These are phyloP conservation scores for Linderniella brevidens DNA, from an alignment of 257 asterid species.

Conservation along the genomic window DNA sequence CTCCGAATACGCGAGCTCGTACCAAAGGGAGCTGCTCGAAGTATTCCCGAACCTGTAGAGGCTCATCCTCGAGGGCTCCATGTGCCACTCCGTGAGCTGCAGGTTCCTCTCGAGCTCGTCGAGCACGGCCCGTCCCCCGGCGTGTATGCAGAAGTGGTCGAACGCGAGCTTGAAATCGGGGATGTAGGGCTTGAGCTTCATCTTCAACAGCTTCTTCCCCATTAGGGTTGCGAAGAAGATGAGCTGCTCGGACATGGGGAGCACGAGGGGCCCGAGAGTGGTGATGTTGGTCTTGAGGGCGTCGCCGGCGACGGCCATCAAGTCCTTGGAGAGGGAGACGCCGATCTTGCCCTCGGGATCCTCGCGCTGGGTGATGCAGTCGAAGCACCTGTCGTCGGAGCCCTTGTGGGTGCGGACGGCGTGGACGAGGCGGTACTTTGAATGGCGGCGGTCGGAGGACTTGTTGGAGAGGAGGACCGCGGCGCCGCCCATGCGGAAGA, in stretches of 20 bases:
- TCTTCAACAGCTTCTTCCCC: constrained; percentile 12
- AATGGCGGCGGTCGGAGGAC: constrained; percentile 7
- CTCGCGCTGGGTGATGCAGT: constrained; percentile 16
- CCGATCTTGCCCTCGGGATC: constrained; percentile 19
- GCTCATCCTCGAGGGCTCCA: constrained; percentile 25
- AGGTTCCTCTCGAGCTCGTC: constrained; percentile 19
- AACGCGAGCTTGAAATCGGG: constrained; percentile 20
- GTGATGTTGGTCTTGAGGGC: constrained; percentile 19
- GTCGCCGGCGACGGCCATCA: constrained; percentile 22
- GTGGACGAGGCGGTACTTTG: constrained; percentile 18
- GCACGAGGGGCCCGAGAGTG: constrained; percentile 11
- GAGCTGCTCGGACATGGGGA: constrained; percentile 13
- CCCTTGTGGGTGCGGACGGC: constrained; percentile 21
- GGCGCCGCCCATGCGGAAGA: constrained; percentile 20
- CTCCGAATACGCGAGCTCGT: constrained; percentile 16
- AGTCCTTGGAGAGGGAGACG: constrained; percentile 15
- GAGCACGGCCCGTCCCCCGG: constrained; percentile 16
- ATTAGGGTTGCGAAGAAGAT: constrained; percentile 13
- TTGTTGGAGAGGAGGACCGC: constrained; percentile 15
- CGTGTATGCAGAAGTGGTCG: constrained; percentile 22
- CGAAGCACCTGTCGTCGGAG: constrained; percentile 18
- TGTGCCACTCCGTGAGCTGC: constrained; percentile 18
- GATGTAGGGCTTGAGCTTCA: constrained; percentile 17
- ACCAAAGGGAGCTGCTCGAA: constrained; percentile 19
- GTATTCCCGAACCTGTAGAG: constrained; percentile 20